Evolutionary conservation across 495 filamentous ascomycete species (phyloP), one percentile per base, ranked within the genome.

Genomic region (Astrothelium subdiscretum): DNA sequence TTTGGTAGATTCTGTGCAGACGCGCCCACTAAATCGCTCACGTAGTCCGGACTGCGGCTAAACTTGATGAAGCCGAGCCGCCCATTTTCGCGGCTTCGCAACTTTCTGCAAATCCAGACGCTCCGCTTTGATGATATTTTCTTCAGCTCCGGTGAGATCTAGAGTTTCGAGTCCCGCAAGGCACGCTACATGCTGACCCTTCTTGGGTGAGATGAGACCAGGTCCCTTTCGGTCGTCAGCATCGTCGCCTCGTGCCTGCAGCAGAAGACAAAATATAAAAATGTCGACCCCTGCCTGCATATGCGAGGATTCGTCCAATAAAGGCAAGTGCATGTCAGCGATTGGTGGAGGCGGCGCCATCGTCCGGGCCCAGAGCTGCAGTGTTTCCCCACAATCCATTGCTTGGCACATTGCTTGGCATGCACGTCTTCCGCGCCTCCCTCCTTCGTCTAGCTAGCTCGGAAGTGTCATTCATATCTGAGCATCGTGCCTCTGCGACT

Each of bases 221-320:
- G n/a, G n/a, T n/a, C n/a, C n/a, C n/a, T n/a, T n/a, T n/a, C n/a
- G n/a, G n/a, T n/a, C n/a, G n/a, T n/a, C n/a, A n/a, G n/a, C n/a
- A n/a, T n/a, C n/a, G n/a, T n/a, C n/a, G n/a, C n/a, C n/a, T 54
- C 48, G 48, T 54, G 48, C 48, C 48, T 54, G 48, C 48, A 54
- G 48, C 24, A 29, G 8, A 20, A 20, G 22, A 38, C 15, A 15
- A 54, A 20, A 26, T 54, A 24, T 24, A 54, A 54, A 54, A 54
- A 29, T 11, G 6, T 54, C 48, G 48, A 54, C 10, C 48, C 48
- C 48, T 54, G 48, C 29, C 48, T 29, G 48, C 48, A 54, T 54
- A 29, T 29, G 48, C 48, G 48, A 5, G 48, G 24, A 5, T 54
- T 26, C 48, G 29, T n/a, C 48, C 48, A 26, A 10, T 11, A 54